phyloP scores from a whole-genome alignment of 495 filamentous ascomycete species.

The Tirmania nivea region DNA sequence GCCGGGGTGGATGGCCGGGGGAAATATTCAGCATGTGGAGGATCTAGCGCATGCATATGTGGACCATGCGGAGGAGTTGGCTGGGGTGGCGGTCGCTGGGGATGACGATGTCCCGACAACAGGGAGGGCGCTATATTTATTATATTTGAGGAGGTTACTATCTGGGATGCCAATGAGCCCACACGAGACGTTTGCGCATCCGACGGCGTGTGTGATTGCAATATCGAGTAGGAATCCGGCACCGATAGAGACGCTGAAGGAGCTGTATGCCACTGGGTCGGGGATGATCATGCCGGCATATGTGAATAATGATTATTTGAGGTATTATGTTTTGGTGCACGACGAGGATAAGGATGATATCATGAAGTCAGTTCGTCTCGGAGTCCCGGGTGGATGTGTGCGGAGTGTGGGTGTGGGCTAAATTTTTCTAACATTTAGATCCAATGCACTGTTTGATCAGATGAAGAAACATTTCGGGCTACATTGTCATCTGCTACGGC shows the following conservation, averaged over 20 bases:
- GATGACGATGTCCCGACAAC: constrained; percentile 6
- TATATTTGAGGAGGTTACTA: constrained; percentile 64
- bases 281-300: constrained; percentile 52
- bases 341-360: constrained; percentile 91
- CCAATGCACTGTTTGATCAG: constrained; percentile 52
- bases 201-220: constrained; percentile 85
- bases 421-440: constrained; percentile 2
- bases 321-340: constrained; percentile 94
- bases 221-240: constrained; percentile 67
- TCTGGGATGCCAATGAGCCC: constrained; percentile 53
- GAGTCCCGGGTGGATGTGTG: too few relatives aligned
- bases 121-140: constrained; percentile 40
- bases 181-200: constrained; percentile 85
- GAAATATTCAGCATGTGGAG: constrained; percentile 36
- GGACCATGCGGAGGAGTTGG: constrained; percentile 24
- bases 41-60: constrained; percentile 34
- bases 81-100: constrained; percentile 8
- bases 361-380: constrained; percentile 46
- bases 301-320: constrained; percentile 69
- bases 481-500: constrained; percentile 74
- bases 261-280: constrained; percentile 56
- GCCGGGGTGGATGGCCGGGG: constrained; percentile 17
- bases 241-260: constrained; percentile 64
- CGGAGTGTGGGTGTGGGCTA: too few relatives aligned
- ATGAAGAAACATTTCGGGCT: constrained; percentile 96